Evolutionary conservation across 306 rosid genomes (phyloP).

Genomic region (Quercus mongolica): DNA sequence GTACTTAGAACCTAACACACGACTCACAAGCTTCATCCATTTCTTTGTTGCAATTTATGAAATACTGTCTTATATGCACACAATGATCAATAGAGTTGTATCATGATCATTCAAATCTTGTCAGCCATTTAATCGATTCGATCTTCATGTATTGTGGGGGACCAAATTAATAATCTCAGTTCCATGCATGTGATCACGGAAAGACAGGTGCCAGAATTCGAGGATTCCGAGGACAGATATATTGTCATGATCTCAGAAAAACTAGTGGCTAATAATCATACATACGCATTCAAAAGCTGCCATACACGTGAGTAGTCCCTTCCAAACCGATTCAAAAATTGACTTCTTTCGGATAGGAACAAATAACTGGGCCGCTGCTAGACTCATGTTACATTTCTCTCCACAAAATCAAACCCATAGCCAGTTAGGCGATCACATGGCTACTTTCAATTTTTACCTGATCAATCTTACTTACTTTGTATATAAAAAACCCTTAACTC

Average conservation of each 20-base stretch:
- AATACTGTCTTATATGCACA: too few species aligned
- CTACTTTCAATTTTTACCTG: background rate
- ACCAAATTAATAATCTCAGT: background rate
- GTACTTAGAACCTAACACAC: too few species aligned
- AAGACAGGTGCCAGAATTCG: background rate
- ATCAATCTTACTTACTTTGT: background rate
- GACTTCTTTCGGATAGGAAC: background rate
- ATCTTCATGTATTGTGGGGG: background rate
- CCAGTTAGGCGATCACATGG: background rate
- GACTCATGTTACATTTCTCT: background rate
- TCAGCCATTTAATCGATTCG: too few species aligned
- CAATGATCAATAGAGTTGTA: too few species aligned
- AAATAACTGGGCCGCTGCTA: background rate
- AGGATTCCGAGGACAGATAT: background rate
- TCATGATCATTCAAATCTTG: too few species aligned
- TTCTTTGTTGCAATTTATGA: too few species aligned
- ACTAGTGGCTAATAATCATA: background rate
- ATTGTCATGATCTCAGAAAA: background rate
- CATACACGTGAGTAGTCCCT: background rate
- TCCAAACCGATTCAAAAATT: background rate
- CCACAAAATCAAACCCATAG: background rate
- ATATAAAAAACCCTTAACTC: background rate
- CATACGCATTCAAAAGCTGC: background rate
- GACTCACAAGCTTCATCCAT: too few species aligned
- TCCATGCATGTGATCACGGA: background rate